A percentile compares a stretch with the other conserved stretches of the same genome.
Evolutionary conservation across 371 early-diverging fungal genomes (phyloP).

Genomic region (Rhizopus arrhizus): DNA sequence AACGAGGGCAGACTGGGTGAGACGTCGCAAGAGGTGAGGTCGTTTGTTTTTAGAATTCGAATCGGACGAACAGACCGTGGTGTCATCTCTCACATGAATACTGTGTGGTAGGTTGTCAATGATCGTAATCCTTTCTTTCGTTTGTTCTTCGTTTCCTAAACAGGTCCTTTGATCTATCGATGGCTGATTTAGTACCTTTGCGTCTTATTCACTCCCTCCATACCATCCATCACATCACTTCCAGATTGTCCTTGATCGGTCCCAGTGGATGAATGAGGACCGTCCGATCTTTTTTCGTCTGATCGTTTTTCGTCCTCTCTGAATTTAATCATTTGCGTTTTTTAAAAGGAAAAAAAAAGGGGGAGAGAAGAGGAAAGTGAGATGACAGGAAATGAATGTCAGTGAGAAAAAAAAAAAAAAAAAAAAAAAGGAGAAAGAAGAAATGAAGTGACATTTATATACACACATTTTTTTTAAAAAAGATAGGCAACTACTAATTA

Average conservation of each 20-base stretch:
- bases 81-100: constrained; percentile 2
- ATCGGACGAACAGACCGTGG: neutral
- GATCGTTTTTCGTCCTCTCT: neutral
- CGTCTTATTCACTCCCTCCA: too few species aligned
- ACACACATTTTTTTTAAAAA: neutral
- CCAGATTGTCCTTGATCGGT: neutral
- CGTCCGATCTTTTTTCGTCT: neutral
- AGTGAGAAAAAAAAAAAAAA: neutral
- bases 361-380: neutral
- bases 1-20: constrained; percentile 6
- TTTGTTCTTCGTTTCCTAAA: neutral
- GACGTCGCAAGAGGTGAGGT: neutral
- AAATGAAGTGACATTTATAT: neutral
- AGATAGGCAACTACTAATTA: constrained; percentile 1
- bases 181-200: too few species aligned
- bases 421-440: neutral
- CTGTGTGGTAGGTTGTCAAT: constrained; percentile 15
- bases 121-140: constrained; percentile 23
- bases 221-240: neutral
- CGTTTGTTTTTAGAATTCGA: neutral
- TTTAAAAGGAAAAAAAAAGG: neutral
- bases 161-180: neutral
- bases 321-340: neutral
- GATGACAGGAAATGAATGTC: neutral
- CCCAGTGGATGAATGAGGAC: neutral